These are phyloP conservation scores for Herpotrichia juniperi DNA, from an alignment of 2,329 filamentous ascomycete species.

Conservation along the genomic window DNA sequence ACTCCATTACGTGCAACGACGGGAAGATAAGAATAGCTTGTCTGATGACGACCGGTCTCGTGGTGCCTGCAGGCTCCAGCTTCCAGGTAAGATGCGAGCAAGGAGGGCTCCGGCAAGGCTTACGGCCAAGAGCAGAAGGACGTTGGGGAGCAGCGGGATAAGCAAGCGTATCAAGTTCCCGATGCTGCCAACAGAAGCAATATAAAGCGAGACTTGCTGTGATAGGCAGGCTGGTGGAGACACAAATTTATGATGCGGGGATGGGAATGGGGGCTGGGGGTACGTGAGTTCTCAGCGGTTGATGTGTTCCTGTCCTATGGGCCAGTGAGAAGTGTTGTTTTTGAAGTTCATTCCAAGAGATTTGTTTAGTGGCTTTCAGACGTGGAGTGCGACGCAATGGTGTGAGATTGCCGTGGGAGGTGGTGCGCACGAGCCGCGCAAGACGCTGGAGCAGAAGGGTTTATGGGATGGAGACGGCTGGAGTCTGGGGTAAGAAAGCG, in stretches of 20 bases:
- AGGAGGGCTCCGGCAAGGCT: slow-evolving; percentile 32
- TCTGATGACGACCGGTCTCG: slow-evolving; percentile 33
- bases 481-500: slow-evolving; percentile 40
- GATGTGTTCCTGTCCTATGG: slow-evolving; percentile 54
- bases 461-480: slow-evolving; percentile 13
- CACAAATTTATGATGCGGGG: slow-evolving; percentile 21
- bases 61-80: slow-evolving; percentile 33
- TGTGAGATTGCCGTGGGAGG: no score
- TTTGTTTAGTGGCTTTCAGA: no score
- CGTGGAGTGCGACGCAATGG: no score
- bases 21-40: slow-evolving; percentile 39
- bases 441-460: slow-evolving; percentile 8
- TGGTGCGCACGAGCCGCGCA: slow-evolving; percentile 14
- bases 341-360: slow-evolving; percentile 50
- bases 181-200: slow-evolving; percentile 30
- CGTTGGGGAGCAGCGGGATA: slow-evolving; percentile 29
- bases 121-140: slow-evolving; percentile 27
- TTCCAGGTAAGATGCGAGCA: slow-evolving; percentile 24
- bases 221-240: slow-evolving; percentile 21
- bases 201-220: slow-evolving; percentile 21
- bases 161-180: slow-evolving; percentile 33
- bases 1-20: slow-evolving; percentile 46
- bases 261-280: slow-evolving; percentile 13
- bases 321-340: slow-evolving; percentile 50
- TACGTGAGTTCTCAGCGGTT: slow-evolving; percentile 41